Conservation (phyloP, 257 asterid species). For the Capsicum rhomboideum region DNA sequence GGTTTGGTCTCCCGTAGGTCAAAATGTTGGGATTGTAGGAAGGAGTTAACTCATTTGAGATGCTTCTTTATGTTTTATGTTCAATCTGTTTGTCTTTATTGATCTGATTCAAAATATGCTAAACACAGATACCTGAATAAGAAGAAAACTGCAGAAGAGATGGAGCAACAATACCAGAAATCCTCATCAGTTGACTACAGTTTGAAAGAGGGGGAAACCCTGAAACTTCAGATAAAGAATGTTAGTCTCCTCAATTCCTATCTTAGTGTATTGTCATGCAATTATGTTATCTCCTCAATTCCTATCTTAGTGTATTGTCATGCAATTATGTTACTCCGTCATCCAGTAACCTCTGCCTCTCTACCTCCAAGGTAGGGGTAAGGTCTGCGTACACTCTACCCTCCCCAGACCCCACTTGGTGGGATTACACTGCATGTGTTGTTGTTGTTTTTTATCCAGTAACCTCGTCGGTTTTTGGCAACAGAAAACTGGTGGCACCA, state of each 20-base stretch:
- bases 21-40: not conserved
- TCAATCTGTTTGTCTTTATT: not conserved
- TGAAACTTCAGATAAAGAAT: conserved; percentile 77
- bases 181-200: conserved; percentile 84
- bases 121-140: conserved; percentile 75
- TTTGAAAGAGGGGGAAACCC: conserved; percentile 90
- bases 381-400: too few relatives aligned
- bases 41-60: not conserved
- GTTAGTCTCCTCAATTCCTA: conserved; percentile 25
- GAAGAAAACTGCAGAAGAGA: conserved; percentile 95
- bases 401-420: too few relatives aligned
- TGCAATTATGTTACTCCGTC: not conserved
- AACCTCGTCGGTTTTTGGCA: not conserved
- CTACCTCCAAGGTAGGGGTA: too few relatives aligned
- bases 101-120: conserved; percentile 3
- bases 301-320: not conserved
- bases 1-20: not conserved
- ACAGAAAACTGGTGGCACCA: conserved; percentile 43
- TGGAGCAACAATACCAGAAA: conserved; percentile 88
- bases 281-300: not conserved
- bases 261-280: not conserved
- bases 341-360: not conserved
- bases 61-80: not conserved
- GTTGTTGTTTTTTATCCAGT: not conserved
- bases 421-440: too few relatives aligned